Evolutionary conservation across 805 yeast species (phyloP).

Genomic region (Kazachstania taianensis): DNA sequence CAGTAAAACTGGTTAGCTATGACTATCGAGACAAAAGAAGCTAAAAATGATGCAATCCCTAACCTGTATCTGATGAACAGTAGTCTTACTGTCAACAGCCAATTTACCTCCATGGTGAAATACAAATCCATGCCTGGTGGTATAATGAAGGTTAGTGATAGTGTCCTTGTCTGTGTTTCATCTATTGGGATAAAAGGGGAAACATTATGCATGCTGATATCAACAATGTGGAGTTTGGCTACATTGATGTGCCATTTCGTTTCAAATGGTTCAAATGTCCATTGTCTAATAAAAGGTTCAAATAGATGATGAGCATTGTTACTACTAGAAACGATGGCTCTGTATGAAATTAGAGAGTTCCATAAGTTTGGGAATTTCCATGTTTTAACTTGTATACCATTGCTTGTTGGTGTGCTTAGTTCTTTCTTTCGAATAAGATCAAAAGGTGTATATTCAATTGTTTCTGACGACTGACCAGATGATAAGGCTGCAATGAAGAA

Average conservation of each 20-base stretch:
- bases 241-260: slow-evolving; percentile 68
- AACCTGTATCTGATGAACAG: slow-evolving; percentile 71
- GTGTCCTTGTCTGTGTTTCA: slow-evolving; percentile 12
- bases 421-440: slow-evolving; percentile 7
- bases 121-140: slow-evolving; percentile 16
- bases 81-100: slow-evolving; percentile 45
- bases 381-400: slow-evolving; percentile 6
- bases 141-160: slow-evolving; percentile 15
- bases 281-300: slow-evolving; percentile 60
- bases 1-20: slow-evolving; percentile 44
- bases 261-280: slow-evolving; percentile 54
- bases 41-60: slow-evolving; percentile 59
- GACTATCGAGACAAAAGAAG: slow-evolving; percentile 44
- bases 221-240: slow-evolving; percentile 30
- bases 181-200: slow-evolving; percentile 56
- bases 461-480: neutral
- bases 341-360: slow-evolving; percentile 23
- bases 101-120: slow-evolving; percentile 15
- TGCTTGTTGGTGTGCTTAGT: neutral
- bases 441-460: slow-evolving; percentile 8
- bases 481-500: slow-evolving; percentile 19
- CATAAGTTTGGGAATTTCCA: slow-evolving; percentile 21
- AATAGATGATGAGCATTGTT: slow-evolving; percentile 23
- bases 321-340: slow-evolving; percentile 6
- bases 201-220: slow-evolving; percentile 45